phyloP scores from a whole-genome alignment of 140 eudicot species.

The Erigeron philadelphicus region DNA sequence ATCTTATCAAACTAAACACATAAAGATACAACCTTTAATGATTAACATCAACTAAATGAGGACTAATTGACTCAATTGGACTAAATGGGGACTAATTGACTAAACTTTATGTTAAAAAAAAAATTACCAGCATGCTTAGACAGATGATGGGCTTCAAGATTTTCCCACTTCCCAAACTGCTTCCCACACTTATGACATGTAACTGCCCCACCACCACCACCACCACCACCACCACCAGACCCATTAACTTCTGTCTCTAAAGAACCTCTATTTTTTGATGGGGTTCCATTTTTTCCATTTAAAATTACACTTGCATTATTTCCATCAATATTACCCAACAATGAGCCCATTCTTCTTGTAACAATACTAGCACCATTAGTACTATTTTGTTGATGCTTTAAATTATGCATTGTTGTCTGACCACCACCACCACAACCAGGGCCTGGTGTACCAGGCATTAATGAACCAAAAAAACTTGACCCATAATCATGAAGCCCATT shows the following conservation, averaged over 20 bases:
- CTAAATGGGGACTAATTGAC: background rate
- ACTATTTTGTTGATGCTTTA: slow-evolving; percentile 38
- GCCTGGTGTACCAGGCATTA: slow-evolving; percentile 22
- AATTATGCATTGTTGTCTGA: slow-evolving; percentile 53
- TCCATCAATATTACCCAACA: slow-evolving; percentile 2
- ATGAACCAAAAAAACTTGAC: slow-evolving; percentile 5
- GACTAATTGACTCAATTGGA: background rate
- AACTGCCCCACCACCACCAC: slow-evolving; percentile 30
- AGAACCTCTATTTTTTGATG: slow-evolving; percentile 40
- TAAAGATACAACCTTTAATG: background rate
- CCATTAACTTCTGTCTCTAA: slow-evolving; percentile 58
- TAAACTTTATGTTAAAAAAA: background rate
- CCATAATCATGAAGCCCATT: slow-evolving; percentile 43
- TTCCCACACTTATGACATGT: slow-evolving; percentile 94
- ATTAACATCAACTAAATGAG: background rate
- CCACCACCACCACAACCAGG: slow-evolving; percentile 49
- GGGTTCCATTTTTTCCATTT: slow-evolving; percentile 33
- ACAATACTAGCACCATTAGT: background rate
- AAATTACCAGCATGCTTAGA: slow-evolving; percentile 93
- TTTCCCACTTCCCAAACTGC: slow-evolving; percentile 86
- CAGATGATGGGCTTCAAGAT: slow-evolving; percentile 96
- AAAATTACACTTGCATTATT: slow-evolving; percentile 34
- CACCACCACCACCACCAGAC: slow-evolving; percentile 34
- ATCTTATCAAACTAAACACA: background rate
- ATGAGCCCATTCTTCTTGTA: slow-evolving; percentile 41